Evolutionary conservation across 192 early-diverging fungal genomes (phyloP).

Genomic region (Backusella morwellensis): DNA sequence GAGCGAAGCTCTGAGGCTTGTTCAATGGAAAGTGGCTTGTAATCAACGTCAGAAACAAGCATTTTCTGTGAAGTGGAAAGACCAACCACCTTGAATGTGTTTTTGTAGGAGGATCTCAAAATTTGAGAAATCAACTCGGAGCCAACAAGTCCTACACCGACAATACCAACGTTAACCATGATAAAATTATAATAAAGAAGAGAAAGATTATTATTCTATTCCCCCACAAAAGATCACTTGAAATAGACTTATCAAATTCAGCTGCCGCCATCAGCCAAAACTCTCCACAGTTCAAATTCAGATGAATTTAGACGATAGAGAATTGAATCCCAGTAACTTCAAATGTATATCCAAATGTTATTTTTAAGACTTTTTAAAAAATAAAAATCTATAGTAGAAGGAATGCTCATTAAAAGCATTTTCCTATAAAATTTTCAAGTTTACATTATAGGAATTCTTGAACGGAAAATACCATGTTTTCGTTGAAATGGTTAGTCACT

Average conservation of each 20-base stretch:
- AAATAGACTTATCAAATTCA: constrained; percentile 5
- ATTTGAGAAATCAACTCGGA: constrained; percentile 87
- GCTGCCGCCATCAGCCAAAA: neutral
- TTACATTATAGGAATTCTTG: neutral
- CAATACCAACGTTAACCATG: constrained; percentile 83
- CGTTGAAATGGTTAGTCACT: neutral
- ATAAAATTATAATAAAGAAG: neutral
- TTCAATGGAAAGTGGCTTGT: constrained; percentile 43
- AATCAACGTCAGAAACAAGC: constrained; percentile 52
- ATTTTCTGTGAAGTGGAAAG: constrained; percentile 77
- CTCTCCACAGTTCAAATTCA: neutral
- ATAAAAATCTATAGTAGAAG: neutral
- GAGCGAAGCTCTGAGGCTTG: constrained; percentile 48
- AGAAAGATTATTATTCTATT: neutral
- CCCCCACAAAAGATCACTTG: neutral
- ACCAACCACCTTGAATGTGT: constrained; percentile 68
- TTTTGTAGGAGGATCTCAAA: constrained; percentile 45
- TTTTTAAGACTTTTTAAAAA: neutral
- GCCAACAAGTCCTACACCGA: constrained; percentile 95
- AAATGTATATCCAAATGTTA: neutral
- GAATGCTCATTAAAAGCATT: neutral
- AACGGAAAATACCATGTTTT: neutral
- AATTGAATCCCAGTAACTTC: neutral
- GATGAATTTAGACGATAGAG: neutral
- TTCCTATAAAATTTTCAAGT: neutral